A percentile compares a stretch with the other conserved stretches of the same genome.
Conservation (phyloP, 225 moss, liverwort and hornwort species). For the Ulota crispa region DNA sequence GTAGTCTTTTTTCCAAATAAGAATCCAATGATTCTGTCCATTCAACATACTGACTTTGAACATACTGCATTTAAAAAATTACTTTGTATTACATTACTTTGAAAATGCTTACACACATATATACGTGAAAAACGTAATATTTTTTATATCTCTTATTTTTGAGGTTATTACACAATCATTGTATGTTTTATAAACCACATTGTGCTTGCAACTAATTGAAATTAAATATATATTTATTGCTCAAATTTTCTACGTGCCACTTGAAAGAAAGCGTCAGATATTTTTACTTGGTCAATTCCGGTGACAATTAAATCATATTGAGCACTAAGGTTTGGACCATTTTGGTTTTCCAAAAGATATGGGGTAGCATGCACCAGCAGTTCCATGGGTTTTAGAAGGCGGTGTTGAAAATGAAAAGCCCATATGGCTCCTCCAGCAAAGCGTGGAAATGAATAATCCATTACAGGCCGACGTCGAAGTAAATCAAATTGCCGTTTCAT, state of each 20-base stretch:
- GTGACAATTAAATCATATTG: conserved; percentile 66
- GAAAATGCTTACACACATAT: too few relatives aligned
- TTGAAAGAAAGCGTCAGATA: too few relatives aligned
- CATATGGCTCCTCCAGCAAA: conserved; percentile 75
- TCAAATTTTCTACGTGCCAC: too few relatives aligned
- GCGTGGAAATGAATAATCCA: conserved; percentile 72
- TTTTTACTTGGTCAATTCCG: conserved; percentile 29
- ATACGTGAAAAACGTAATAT: too few relatives aligned
- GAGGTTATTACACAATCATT: too few relatives aligned
- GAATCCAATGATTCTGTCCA: conserved; percentile 67
- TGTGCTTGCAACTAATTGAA: too few relatives aligned
- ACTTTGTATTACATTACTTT: too few relatives aligned
- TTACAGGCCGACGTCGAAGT: conserved; percentile 52
- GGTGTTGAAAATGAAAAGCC: conserved; percentile 71
- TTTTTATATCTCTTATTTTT: too few relatives aligned
- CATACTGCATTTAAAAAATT: conserved; percentile 45
- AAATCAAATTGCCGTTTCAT: conserved; percentile 69
- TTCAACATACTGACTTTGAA: conserved; percentile 66
- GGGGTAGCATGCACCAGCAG: conserved; percentile 21
- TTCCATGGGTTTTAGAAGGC: conserved; percentile 52
- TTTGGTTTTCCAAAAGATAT: conserved; percentile 58
- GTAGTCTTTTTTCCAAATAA: conserved; percentile 55
- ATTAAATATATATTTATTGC: too few relatives aligned
- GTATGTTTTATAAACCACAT: too few relatives aligned
- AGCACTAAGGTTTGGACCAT: conserved; percentile 52